A percentile compares a stretch with the other conserved stretches of the same genome.
Evolutionary conservation across 1,284 basidiomycete species (phyloP).

Genomic region (Trametes sp.): DNA sequence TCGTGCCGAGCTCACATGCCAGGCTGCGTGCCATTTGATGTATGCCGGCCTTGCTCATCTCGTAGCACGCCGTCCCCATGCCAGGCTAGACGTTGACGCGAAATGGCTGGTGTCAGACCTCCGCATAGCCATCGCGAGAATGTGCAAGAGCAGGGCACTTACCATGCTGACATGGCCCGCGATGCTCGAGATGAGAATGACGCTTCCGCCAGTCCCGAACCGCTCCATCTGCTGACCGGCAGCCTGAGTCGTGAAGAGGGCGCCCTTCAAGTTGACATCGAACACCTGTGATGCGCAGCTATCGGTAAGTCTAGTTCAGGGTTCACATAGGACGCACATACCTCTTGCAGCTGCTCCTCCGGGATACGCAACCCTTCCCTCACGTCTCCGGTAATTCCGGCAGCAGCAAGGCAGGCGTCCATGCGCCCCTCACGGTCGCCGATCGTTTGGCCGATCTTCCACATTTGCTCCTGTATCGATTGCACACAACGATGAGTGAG

Average conservation of each 20-base stretch:
- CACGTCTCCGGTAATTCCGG: constrained; percentile 57
- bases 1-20: constrained; percentile 79
- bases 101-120: constrained; percentile 63
- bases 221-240: constrained; percentile 78
- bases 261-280: constrained; percentile 79
- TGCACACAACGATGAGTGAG: no score
- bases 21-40: constrained; percentile 84
- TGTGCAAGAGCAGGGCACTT: constrained; percentile 48
- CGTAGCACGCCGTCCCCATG: constrained; percentile 76
- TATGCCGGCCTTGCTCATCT: constrained; percentile 82
- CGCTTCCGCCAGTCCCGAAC: constrained; percentile 76
- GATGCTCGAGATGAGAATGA: constrained; percentile 87
- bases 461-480: constrained; percentile 55
- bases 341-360: constrained; percentile 63
- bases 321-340: no score
- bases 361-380: constrained; percentile 74
- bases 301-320: no score
- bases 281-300: constrained; percentile 73
- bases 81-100: no score
- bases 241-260: constrained; percentile 80
- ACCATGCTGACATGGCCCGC: constrained; percentile 84
- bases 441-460: constrained; percentile 62
- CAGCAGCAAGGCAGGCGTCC: constrained; percentile 80
- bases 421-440: constrained; percentile 70
- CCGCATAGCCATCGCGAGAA: not conserved